Percentiles rank a stretch among this genome's conserved stretches.
phyloP scores from a whole-genome alignment of 2,329 filamentous ascomycete genomes.

The Colletotrichum kahawae region DNA sequence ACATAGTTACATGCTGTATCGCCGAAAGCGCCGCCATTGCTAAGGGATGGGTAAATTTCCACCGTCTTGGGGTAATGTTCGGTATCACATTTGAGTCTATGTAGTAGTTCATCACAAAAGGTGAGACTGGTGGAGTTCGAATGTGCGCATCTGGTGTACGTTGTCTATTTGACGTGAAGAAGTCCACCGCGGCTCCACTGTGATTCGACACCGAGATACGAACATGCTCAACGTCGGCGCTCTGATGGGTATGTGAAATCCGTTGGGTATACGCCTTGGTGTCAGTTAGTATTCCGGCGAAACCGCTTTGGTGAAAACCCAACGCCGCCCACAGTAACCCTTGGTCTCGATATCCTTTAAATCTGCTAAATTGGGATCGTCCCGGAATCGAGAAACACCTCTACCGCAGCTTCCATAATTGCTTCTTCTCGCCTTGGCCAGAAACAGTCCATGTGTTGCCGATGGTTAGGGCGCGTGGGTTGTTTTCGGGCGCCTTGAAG shows the following conservation, averaged over 20 bases:
- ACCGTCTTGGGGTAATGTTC: not conserved
- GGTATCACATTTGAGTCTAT: not conserved
- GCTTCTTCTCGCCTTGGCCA: constrained; percentile 44
- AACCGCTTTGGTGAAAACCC: not conserved
- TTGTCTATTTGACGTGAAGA: not conserved
- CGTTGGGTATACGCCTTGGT: not conserved
- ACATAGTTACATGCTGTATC: not conserved
- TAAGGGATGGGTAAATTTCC: not conserved
- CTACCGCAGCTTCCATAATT: constrained; percentile 57
- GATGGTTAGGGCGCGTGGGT: constrained; percentile 72
- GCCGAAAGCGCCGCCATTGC: not conserved
- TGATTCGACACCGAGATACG: not conserved
- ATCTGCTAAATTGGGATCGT: not conserved
- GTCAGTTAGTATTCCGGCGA: not conserved
- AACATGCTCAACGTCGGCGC: not conserved
- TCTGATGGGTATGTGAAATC: not conserved
- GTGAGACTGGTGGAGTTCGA: not conserved
- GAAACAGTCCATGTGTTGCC: constrained; percentile 64
- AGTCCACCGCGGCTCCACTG: not conserved
- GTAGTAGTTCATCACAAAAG: not conserved
- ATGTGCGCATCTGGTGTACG: not conserved
- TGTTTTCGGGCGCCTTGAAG: constrained; percentile 72
- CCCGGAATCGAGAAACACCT: not conserved
- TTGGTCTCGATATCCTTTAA: not conserved
- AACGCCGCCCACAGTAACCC: not conserved